Conservation (phyloP, 2,329 filamentous ascomycete species). For the Sporothrix variecibatus region DNA sequence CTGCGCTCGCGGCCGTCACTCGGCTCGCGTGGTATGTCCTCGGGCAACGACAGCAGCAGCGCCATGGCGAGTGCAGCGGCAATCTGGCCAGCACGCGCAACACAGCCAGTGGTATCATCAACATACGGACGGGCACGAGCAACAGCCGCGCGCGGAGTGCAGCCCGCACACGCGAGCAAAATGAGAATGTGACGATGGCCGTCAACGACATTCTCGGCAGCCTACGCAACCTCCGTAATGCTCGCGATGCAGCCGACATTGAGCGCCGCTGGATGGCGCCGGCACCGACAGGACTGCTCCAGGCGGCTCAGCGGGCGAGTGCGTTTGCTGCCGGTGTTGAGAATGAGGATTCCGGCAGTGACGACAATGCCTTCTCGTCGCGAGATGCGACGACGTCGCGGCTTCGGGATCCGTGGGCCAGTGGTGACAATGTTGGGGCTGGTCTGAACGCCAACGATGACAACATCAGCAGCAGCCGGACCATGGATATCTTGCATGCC, state of each 20-base stretch:
- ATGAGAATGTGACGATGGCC: slow-evolving; percentile 42
- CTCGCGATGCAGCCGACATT: slow-evolving; percentile 31
- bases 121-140: slow-evolving; percentile 28
- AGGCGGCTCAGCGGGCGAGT: slow-evolving; percentile 9
- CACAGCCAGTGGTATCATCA: slow-evolving; percentile 15
- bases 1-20: slow-evolving; percentile 18
- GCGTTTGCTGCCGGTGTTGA: slow-evolving; percentile 8
- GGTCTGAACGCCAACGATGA: neutral
- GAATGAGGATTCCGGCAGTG: slow-evolving; percentile 16
- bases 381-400: neutral
- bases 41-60: neutral
- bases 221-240: slow-evolving; percentile 41
- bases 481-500: slow-evolving; percentile 22
- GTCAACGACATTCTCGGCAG: slow-evolving; percentile 44
- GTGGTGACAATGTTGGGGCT: neutral
- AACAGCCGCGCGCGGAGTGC: slow-evolving; percentile 29
- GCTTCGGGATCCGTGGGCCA: neutral
- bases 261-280: slow-evolving; percentile 25
- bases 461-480: slow-evolving; percentile 5
- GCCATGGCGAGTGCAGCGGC: neutral
- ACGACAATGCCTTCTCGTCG: slow-evolving; percentile 11
- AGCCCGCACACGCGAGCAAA: slow-evolving; percentile 40
- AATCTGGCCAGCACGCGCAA: neutral
- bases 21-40: neutral
- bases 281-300: neutral